Conservation (phyloP, 345 rosid genomes). For the Garcia nutans region DNA sequence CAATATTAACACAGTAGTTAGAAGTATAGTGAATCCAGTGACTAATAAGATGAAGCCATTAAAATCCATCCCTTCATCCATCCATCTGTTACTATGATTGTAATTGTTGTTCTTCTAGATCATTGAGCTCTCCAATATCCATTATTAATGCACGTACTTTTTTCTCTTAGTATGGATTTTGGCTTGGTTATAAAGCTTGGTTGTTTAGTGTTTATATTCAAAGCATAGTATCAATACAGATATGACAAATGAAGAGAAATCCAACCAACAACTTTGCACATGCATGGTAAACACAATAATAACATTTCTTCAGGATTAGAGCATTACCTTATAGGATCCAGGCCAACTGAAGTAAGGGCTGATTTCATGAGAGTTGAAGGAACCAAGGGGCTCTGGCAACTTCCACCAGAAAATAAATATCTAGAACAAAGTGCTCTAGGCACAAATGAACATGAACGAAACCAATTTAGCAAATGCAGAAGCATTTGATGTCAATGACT, state of each 20-base stretch:
- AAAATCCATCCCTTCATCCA: neutral
- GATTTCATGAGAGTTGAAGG: slow-evolving; percentile 38
- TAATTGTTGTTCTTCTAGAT: neutral
- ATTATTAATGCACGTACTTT: neutral
- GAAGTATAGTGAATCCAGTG: neutral
- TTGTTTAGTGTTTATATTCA: neutral
- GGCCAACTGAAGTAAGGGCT: slow-evolving; percentile 40
- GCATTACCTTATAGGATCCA: slow-evolving; percentile 49
- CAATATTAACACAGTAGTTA: neutral
- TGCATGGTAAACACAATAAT: neutral
- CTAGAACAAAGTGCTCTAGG: slow-evolving; percentile 45
- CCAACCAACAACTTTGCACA: neutral
- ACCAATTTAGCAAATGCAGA: slow-evolving; percentile 11
- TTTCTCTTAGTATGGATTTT: neutral
- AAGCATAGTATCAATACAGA: neutral
- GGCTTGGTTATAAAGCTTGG: neutral
- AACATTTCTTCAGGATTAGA: slow-evolving; percentile 9
- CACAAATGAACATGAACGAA: slow-evolving; percentile 12
- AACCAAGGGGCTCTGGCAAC: slow-evolving; percentile 36
- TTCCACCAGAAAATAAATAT: slow-evolving; percentile 48
- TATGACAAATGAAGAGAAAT: neutral
- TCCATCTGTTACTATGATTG: too few relatives aligned
- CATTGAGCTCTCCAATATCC: neutral
- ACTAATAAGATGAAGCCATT: neutral
- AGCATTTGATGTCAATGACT: neutral